Base-by-base conservation (phyloP, 176 grass and related monocot genomes). In the Zizania latifolia region DNA sequence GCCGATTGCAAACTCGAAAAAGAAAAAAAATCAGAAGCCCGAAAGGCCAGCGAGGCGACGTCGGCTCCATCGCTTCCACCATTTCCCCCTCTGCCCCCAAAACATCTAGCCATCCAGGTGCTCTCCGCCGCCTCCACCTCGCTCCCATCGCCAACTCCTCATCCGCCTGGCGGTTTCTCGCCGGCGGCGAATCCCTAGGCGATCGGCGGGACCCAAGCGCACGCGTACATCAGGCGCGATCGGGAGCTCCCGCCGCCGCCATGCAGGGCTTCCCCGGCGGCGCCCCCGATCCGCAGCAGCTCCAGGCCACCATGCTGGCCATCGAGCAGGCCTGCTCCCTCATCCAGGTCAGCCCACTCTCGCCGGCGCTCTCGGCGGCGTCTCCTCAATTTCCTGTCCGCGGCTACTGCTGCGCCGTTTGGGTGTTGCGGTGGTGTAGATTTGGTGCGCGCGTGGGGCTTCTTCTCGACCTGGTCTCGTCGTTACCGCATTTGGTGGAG, bases 191-290 rank as follows among this genome's bases (percentile, higher is more conserved):
- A 69, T 59, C 76, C 65, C 62, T 77, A 53, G 66, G 72, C 73
- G 79, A 77, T 76, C 79, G 79, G 58, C 26, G 38, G 53, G 57
- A 74, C 16, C 73, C 54, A 54, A 57, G 62, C 54, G 30, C 69
- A 62, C 60, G 44, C n/a, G 19, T 34, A 61, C 21, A 4, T 46
- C 30, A 10, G 60, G 13, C 35, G 34, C 21, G 53, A 86, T 74
- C 82, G 38, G 64, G 34, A 57, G 72, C 65, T 29, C 46, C 68
- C 40, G 40, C 62, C 28, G 60, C 55, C 26, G 78, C 85, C 58
- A 94, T 98, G 94, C 81, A 98, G 77, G 89, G 86, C 28, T 93
- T 94, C 74, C 94, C 94, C 2, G 94, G 91, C 78, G 81, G 78
- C 45, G 26, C 53, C 37, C 62, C 86, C 21, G 90, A 92, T 86